A percentile compares a stretch with the other conserved stretches of the same genome.
These are phyloP conservation scores for Russula dissimulans DNA, from an alignment of 768 basidiomycete genomes.

Conservation along the genomic window DNA sequence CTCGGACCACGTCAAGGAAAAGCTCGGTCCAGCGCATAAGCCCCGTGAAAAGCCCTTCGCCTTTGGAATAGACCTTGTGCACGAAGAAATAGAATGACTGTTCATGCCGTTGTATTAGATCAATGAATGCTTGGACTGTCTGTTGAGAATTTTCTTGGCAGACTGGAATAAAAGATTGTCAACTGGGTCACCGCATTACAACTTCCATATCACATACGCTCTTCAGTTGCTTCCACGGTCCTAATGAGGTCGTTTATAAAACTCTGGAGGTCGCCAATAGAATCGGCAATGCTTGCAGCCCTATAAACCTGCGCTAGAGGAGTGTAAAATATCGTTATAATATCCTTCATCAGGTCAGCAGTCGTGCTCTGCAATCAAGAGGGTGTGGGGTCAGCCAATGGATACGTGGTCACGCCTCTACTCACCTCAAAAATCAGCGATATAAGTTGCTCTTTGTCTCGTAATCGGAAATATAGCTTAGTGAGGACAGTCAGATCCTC, in stretches of 20 bases:
- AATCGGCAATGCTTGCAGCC: conserved; percentile 95
- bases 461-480: conserved; percentile 65
- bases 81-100: conserved; percentile 95
- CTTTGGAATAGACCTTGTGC: conserved; percentile 97
- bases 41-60: conserved; percentile 84
- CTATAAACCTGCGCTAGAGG: conserved; percentile 96
- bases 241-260: conserved; percentile 92
- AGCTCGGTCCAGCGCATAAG: conserved; percentile 97
- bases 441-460: conserved; percentile 88
- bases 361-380: conserved; percentile 67
- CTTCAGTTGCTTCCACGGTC: conserved; percentile 88
- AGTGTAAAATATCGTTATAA: conserved; percentile 97
- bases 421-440: conserved; percentile 89
- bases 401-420: not conserved
- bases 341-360: conserved; percentile 91
- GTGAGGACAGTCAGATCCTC: conserved; percentile 83
- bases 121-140: conserved; percentile 89
- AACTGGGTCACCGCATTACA: not conserved
- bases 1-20: conserved; percentile 83
- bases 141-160: conserved; percentile 72
- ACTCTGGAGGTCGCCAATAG: conserved; percentile 80
- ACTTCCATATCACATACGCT: conserved; percentile 44
- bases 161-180: conserved; percentile 35
- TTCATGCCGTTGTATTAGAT: conserved; percentile 89
- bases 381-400: not conserved